Evolutionary conservation across 2,329 filamentous ascomycete genomes (phyloP).

Genomic region (Penicillium occitanis): DNA sequence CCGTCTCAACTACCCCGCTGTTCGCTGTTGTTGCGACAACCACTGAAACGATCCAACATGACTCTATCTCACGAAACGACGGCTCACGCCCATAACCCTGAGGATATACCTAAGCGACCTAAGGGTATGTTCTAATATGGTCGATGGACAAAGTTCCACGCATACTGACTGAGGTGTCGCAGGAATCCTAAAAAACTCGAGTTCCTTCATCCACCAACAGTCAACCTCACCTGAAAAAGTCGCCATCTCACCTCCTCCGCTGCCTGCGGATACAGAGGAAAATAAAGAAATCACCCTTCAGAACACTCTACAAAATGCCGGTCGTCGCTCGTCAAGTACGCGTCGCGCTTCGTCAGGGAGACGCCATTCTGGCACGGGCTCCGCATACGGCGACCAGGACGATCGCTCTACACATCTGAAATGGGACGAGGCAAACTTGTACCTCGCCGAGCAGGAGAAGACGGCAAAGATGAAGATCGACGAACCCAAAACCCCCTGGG

Average conservation of each 20-base stretch:
- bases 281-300: constrained; percentile 87
- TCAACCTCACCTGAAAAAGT: constrained; percentile 44
- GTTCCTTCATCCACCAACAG: constrained; percentile 61
- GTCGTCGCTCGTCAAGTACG: constrained; percentile 77
- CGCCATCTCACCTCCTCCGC: constrained; percentile 33
- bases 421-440: constrained; percentile 98
- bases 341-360: constrained; percentile 65
- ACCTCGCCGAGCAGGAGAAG: constrained; percentile 94
- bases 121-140: constrained; percentile 37
- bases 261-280: constrained; percentile 47
- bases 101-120: constrained; percentile 40
- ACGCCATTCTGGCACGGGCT: constrained; percentile 61
- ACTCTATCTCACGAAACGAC: constrained; percentile 20
- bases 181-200: constrained; percentile 91
- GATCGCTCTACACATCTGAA: constrained; percentile 77
- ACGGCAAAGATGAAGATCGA: constrained; percentile 98
- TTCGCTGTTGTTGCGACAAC: not conserved
- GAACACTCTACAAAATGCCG: constrained; percentile 93
- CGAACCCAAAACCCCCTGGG: constrained; percentile 97
- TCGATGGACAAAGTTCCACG: not conserved
- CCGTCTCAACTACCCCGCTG: constrained; percentile 15
- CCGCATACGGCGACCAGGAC: constrained; percentile 47
- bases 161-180: constrained; percentile 2
- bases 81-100: constrained; percentile 27
- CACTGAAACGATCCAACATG: constrained; percentile 8